Conservation (phyloP, 2,329 filamentous ascomycete genomes). For the Blastomyces parvus region DNA sequence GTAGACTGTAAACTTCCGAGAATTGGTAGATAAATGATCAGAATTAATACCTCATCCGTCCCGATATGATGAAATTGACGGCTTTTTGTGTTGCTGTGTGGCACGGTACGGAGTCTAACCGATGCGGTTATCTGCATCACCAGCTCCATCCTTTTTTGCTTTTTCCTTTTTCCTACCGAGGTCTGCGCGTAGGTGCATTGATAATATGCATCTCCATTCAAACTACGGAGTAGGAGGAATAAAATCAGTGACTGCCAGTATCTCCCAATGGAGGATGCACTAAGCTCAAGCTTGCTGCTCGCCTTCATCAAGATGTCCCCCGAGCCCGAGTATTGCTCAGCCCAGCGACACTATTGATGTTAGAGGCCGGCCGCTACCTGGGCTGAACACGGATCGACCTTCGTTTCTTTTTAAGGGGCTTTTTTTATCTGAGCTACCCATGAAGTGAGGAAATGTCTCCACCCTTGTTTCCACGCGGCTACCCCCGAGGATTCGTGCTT, state of each 20-base stretch:
- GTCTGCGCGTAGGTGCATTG: background rate
- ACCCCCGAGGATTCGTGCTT: background rate
- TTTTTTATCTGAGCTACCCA: background rate
- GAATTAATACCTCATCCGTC: no score
- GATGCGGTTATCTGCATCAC: background rate
- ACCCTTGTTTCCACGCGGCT: slow-evolving; percentile 5
- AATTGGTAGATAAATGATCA: background rate
- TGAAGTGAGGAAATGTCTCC: background rate
- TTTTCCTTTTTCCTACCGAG: background rate
- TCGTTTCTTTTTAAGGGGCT: background rate
- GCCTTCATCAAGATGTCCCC: no score
- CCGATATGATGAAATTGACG: background rate
- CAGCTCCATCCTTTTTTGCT: background rate
- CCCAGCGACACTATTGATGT: no score
- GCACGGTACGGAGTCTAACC: no score
- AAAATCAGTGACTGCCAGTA: background rate
- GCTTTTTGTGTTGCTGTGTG: background rate
- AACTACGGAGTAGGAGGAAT: background rate
- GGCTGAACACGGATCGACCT: background rate
- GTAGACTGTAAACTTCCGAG: background rate
- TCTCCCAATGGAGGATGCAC: no score
- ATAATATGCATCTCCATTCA: background rate
- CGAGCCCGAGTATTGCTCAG: no score
- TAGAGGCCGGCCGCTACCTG: no score
- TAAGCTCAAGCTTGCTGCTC: no score